A percentile compares a stretch with the other conserved stretches of the same genome.
phyloP scores from a whole-genome alignment of 164 flowering plant species.

The Saururus chinensis region DNA sequence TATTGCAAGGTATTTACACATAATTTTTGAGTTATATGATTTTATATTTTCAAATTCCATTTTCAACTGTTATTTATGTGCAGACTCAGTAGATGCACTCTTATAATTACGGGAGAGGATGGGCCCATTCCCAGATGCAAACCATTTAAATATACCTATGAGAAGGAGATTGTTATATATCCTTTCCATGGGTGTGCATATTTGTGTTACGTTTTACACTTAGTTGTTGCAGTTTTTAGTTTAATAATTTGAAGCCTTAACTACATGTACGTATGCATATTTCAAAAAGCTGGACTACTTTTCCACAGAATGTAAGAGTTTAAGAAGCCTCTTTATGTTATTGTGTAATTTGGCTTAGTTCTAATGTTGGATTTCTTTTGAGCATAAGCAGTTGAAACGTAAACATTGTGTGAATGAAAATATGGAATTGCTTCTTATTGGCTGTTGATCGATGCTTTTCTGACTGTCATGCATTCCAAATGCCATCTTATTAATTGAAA shows the following conservation, averaged over 20 bases:
- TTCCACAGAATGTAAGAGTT: slow-evolving; percentile 89
- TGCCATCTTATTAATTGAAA: neutral
- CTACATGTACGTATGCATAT: slow-evolving; percentile 86
- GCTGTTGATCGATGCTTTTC: neutral
- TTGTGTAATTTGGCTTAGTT: no score
- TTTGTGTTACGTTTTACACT: neutral
- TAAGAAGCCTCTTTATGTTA: neutral
- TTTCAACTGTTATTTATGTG: slow-evolving; percentile 6
- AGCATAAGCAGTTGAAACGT: neutral
- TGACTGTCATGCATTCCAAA: neutral
- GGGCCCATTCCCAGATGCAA: slow-evolving; percentile 99
- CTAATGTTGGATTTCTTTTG: neutral
- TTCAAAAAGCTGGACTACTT: slow-evolving; percentile 97
- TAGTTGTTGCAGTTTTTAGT: slow-evolving; percentile 6
- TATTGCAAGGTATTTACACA: slow-evolving; percentile 76
- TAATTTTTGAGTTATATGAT: neutral
- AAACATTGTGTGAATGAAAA: neutral
- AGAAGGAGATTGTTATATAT: slow-evolving; percentile 99
- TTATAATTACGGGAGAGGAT: slow-evolving; percentile 89
- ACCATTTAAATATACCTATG: slow-evolving; percentile 95
- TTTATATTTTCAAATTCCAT: neutral
- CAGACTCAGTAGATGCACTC: slow-evolving; percentile 93
- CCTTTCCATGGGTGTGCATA: slow-evolving; percentile 30
- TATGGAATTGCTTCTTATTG: neutral
- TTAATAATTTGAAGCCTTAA: slow-evolving; percentile 37